Conservation (phyloP, 2,329 filamentous ascomycete species). For the Aspergillus brunneoviolaceus region DNA sequence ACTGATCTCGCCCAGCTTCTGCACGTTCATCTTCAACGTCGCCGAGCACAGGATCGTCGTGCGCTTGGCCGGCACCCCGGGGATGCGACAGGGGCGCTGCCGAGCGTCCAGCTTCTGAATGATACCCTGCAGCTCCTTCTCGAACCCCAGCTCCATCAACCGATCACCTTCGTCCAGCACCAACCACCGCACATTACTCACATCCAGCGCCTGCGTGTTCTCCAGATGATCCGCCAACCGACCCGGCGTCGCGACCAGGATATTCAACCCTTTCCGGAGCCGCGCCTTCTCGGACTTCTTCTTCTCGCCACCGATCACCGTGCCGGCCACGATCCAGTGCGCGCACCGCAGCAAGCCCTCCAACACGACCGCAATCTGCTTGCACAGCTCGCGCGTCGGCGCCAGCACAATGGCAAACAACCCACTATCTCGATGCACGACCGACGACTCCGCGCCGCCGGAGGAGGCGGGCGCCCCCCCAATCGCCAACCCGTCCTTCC, state of each 20-base stretch:
- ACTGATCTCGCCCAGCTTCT: constrained; percentile 90
- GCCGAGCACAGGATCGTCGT: constrained; percentile 92
- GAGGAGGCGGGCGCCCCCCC: not conserved
- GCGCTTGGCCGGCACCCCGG: constrained; percentile 67
- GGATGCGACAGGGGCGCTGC: constrained; percentile 61
- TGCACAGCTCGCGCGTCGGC: constrained; percentile 89
- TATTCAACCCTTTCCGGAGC: constrained; percentile 89
- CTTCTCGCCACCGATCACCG: constrained; percentile 71
- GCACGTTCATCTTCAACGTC: constrained; percentile 97
- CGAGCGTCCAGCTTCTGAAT: constrained; percentile 74
- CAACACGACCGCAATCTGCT: constrained; percentile 85
- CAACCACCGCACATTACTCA: constrained; percentile 88
- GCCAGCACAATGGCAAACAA: constrained; percentile 92
- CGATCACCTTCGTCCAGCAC: constrained; percentile 94
- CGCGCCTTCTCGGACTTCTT: constrained; percentile 88
- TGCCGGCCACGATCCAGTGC: constrained; percentile 91
- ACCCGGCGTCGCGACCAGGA: constrained; percentile 91
- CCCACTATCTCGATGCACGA: constrained; percentile 79
- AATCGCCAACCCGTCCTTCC: not conserved
- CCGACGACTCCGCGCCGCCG: constrained; percentile 39
- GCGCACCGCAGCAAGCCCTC: constrained; percentile 84
- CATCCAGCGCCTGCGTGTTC: constrained; percentile 83
- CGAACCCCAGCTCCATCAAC: constrained; percentile 97
- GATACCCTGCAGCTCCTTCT: constrained; percentile 87
- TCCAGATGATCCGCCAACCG: constrained; percentile 87